Conservation (phyloP, 768 basidiomycete species). For the Rubroboletus pulcherrimus region DNA sequence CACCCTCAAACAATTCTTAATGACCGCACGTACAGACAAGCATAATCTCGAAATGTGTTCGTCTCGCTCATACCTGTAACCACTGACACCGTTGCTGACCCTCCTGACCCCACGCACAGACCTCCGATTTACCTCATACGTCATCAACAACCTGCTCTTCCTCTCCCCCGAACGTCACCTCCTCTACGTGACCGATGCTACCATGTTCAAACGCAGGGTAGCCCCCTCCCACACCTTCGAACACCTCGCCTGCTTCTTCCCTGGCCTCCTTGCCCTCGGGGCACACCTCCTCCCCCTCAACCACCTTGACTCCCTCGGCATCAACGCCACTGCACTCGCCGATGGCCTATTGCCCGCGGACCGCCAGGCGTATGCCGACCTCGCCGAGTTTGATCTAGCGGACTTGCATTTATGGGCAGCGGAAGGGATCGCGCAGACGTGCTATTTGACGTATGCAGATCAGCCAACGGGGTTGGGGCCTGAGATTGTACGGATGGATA, state of each 20-base stretch:
- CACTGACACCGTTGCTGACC: background rate
- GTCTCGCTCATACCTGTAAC: constrained; percentile 16
- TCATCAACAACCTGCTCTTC: constrained; percentile 49
- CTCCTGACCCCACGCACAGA: constrained; percentile 35
- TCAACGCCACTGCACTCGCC: constrained; percentile 39
- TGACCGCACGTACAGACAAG: constrained; percentile 61
- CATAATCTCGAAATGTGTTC: constrained; percentile 64
- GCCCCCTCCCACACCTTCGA: constrained; percentile 51
- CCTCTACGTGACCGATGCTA: constrained; percentile 59
- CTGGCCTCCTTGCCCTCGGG: constrained; percentile 71
- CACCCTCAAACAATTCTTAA: constrained; percentile 65
- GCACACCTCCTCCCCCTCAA: constrained; percentile 59
- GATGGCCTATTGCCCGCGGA: constrained; percentile 18
- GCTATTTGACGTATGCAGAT: constrained; percentile 69
- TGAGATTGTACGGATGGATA: constrained; percentile 37
- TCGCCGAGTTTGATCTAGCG: constrained; percentile 46
- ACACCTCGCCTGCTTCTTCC: constrained; percentile 75
- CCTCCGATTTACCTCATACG: constrained; percentile 55
- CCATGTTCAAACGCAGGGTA: constrained; percentile 18
- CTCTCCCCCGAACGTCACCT: constrained; percentile 17
- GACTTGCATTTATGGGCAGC: constrained; percentile 74
- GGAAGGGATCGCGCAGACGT: constrained; percentile 70
- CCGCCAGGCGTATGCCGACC: constrained; percentile 32
- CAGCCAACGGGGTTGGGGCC: constrained; percentile 65
- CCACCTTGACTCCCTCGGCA: constrained; percentile 43